Percentiles rank a stretch among this genome's conserved stretches.
These are phyloP conservation scores for Aethionema arabicum DNA, from an alignment of 345 rosid species.

Conservation along the genomic window DNA sequence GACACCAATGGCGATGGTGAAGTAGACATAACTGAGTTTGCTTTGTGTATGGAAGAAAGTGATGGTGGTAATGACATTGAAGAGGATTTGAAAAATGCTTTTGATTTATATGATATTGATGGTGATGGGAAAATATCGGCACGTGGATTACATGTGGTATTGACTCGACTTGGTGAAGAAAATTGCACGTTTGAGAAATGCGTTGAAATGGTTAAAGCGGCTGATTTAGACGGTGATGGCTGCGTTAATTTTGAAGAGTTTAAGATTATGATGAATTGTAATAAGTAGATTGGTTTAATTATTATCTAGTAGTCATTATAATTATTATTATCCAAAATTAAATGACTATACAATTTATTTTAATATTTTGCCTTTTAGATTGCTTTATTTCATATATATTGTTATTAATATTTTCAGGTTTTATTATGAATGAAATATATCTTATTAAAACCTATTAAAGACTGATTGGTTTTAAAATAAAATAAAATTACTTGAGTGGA, in stretches of 20 bases:
- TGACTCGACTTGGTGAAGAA: constrained; percentile 68
- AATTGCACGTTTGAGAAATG: constrained; percentile 57
- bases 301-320: not conserved
- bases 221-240: constrained; percentile 81
- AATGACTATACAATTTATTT: too few species aligned
- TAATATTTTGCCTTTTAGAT: too few species aligned
- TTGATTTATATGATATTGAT: constrained; percentile 67
- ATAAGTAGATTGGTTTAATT: not conserved
- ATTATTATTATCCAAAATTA: too few species aligned
- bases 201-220: constrained; percentile 62
- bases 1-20: constrained; percentile 77
- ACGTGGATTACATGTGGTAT: constrained; percentile 56
- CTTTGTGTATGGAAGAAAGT: constrained; percentile 29
- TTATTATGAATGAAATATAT: too few species aligned
- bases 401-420: too few species aligned
- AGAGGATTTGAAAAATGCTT: constrained; percentile 66
- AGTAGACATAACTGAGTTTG: constrained; percentile 67
- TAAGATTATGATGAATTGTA: constrained; percentile 65
- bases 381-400: too few species aligned
- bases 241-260: constrained; percentile 79
- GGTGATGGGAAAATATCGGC: constrained; percentile 70
- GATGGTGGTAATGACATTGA: constrained; percentile 7
- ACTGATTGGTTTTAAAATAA: too few species aligned
- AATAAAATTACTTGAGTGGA: too few species aligned
- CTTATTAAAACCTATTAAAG: too few species aligned